Evolutionary conservation across 192 early-diverging fungal genomes (phyloP).

Genomic region (Rhizophagus clarus): DNA sequence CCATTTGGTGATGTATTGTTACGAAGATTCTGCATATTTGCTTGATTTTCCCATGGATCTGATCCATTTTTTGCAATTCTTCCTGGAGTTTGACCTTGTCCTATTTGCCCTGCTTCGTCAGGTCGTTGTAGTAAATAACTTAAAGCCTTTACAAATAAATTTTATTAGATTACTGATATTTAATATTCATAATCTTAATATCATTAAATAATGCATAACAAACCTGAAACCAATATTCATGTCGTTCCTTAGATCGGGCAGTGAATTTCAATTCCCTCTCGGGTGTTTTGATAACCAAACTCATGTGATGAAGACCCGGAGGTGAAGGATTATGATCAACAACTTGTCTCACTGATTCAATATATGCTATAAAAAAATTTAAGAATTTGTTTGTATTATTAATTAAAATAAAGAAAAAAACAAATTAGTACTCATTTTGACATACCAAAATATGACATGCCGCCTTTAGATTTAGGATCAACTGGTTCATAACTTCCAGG

Average conservation of each 20-base stretch:
- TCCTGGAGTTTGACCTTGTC: slow-evolving; percentile 4
- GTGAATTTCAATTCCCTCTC: slow-evolving; percentile 74
- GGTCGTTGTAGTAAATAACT: slow-evolving; percentile 16
- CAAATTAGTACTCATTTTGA: background rate
- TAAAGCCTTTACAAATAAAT: slow-evolving; percentile 15
- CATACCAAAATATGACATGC: slow-evolving; percentile 37
- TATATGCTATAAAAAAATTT: slow-evolving; percentile 55
- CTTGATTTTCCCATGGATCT: slow-evolving; percentile 25
- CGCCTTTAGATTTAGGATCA: slow-evolving; percentile 48
- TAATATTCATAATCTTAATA: background rate
- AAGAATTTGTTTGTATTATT: slow-evolving; percentile 20
- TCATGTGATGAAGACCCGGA: slow-evolving; percentile 52
- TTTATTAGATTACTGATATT: background rate
- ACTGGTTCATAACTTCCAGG: slow-evolving; percentile 51
- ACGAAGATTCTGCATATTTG: background rate
- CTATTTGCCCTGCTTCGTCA: background rate
- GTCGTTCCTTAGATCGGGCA: slow-evolving; percentile 63
- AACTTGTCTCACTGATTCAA: slow-evolving; percentile 60
- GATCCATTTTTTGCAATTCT: background rate
- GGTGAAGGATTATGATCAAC: slow-evolving; percentile 46
- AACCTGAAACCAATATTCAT: slow-evolving; percentile 76
- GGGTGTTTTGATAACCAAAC: slow-evolving; percentile 67
- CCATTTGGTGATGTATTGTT: slow-evolving; percentile 9
- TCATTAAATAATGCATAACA: background rate
- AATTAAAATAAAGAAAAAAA: background rate